phyloP scores from a whole-genome alignment of 1,284 basidiomycete genomes.

The Irpex lacteus region DNA sequence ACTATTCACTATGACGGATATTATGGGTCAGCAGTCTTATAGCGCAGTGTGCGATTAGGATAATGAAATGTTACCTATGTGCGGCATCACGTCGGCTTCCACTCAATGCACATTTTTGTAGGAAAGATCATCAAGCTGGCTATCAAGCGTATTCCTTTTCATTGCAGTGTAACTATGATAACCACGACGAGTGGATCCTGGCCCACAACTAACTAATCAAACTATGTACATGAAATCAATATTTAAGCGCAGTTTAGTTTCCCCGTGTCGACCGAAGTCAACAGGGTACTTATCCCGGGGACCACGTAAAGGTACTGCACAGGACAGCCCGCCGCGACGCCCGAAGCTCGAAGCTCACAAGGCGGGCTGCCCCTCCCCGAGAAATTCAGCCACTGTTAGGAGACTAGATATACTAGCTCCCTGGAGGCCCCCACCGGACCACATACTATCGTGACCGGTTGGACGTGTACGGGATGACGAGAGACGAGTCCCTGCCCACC shows the following conservation, averaged over 20 bases:
- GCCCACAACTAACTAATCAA: no score
- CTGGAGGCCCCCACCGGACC: background rate
- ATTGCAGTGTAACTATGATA: no score
- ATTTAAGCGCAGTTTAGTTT: background rate
- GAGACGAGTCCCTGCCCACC: background rate
- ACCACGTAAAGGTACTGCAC: slow-evolving; percentile 1
- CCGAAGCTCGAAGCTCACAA: background rate
- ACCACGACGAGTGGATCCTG: no score
- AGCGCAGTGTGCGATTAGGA: no score
- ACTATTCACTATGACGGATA: no score
- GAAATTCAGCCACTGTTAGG: background rate
- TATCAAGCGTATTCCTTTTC: no score
- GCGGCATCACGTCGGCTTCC: no score
- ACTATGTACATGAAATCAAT: no score
- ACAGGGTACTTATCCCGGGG: background rate
- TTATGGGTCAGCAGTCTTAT: no score
- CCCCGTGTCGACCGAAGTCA: background rate
- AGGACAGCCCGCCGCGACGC: background rate
- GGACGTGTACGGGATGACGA: background rate
- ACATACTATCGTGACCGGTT: background rate
- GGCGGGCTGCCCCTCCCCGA: background rate
- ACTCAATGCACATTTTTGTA: no score
- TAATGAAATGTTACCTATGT: no score
- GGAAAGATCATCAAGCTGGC: no score
- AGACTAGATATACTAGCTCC: background rate